These are phyloP conservation scores for Fusarium sp. DNA, from an alignment of 2,329 filamentous ascomycete genomes.

Conservation along the genomic window DNA sequence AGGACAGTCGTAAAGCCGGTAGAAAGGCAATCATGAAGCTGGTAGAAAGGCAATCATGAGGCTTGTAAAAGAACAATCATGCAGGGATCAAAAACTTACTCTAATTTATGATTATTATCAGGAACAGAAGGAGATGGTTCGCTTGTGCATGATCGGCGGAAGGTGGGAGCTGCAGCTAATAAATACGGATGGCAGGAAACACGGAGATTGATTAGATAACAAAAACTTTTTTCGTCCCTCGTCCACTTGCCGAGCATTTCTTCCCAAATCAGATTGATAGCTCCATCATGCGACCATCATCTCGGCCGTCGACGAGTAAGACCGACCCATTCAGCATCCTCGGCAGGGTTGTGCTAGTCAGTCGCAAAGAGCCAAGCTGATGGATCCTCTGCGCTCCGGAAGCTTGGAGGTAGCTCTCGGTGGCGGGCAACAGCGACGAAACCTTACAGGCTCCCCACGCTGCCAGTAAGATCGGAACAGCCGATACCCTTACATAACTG, in stretches of 20 bases:
- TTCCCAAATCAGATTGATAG: conserved; percentile 7
- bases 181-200: conserved; percentile 10
- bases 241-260: conserved; percentile 4
- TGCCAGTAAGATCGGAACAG: not conserved
- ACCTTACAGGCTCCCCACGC: not conserved
- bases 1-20: not conserved
- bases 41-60: no score
- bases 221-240: conserved; percentile 3
- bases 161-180: conserved; percentile 5
- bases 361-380: not conserved
- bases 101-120: no score
- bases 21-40: no score
- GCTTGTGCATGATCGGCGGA: not conserved
- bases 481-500: conserved; percentile 11
- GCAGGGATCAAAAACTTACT: no score
- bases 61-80: no score
- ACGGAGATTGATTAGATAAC: conserved; percentile 42
- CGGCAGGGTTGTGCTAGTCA: not conserved
- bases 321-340: not conserved
- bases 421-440: not conserved
- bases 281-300: conserved; percentile 15
- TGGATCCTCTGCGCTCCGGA: not conserved
- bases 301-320: not conserved
- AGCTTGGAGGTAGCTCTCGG: not conserved
- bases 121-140: not conserved